phyloP scores from a whole-genome alignment of 176 grass and related monocot species.

The Coix lacrymajobi region DNA sequence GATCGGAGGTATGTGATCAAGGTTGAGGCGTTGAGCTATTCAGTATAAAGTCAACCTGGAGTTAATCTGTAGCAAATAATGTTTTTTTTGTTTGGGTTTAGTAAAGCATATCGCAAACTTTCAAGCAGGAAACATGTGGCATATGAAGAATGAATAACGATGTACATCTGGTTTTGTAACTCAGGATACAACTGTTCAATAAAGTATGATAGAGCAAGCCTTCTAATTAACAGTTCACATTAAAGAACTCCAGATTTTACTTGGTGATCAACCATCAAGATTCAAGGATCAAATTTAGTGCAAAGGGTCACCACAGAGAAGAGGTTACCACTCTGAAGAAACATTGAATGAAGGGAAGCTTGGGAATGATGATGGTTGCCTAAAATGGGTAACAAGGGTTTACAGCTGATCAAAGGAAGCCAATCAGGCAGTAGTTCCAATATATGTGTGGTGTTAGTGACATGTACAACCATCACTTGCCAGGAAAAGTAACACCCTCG shows the following conservation, averaged over 20 bases:
- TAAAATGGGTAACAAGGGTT: neutral
- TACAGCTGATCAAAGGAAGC: neutral
- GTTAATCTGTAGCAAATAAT: neutral
- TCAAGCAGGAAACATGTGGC: neutral
- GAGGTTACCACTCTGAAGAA: neutral
- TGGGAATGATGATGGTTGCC: neutral
- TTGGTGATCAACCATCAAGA: neutral
- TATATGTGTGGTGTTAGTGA: neutral
- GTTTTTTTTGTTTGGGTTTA: neutral
- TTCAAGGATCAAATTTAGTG: neutral
- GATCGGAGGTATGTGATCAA: neutral
- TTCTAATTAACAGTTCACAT: neutral
- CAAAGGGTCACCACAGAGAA: neutral
- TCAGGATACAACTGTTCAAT: neutral
- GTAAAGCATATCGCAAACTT: neutral
- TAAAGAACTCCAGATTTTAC: neutral
- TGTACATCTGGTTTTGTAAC: neutral
- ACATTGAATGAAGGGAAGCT: neutral
- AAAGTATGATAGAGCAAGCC: neutral
- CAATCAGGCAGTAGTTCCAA: neutral
- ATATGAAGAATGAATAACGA: neutral
- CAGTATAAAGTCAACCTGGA: neutral
- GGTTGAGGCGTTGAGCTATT: neutral
- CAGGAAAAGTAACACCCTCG: neutral
- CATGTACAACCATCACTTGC: neutral